These are phyloP conservation scores for Fraxinus greggii DNA, from an alignment of 305 asterid genomes.

Conservation along the genomic window DNA sequence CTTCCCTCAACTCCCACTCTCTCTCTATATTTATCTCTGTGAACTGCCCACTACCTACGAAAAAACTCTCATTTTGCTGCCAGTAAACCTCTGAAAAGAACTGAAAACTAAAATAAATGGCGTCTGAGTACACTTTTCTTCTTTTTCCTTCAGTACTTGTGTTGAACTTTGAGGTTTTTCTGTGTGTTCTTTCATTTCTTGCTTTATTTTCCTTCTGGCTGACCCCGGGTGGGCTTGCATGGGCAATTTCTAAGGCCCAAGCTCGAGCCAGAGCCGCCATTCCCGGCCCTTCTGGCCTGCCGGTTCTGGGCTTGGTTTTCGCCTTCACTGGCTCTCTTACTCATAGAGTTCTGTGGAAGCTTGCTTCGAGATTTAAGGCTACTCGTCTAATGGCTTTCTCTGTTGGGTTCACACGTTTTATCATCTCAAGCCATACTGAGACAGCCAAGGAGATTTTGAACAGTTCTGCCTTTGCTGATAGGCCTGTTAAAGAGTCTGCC, in stretches of 20 bases:
- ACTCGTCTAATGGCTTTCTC: slow-evolving; percentile 67
- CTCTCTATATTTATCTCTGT: neutral
- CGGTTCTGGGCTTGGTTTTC: slow-evolving; percentile 51
- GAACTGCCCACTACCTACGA: slow-evolving; percentile 22
- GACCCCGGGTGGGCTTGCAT: slow-evolving; percentile 80
- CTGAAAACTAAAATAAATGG: slow-evolving; percentile 35
- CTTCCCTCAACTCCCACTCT: slow-evolving; percentile 24
- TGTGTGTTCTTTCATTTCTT: slow-evolving; percentile 37
- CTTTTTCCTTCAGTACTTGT: slow-evolving; percentile 32
- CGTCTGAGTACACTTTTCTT: slow-evolving; percentile 36
- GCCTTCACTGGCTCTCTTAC: slow-evolving; percentile 51
- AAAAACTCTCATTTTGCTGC: slow-evolving; percentile 3
- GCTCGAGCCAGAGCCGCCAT: slow-evolving; percentile 31
- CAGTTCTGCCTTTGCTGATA: slow-evolving; percentile 76
- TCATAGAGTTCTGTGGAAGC: slow-evolving; percentile 42
- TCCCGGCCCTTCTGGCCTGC: slow-evolving; percentile 78
- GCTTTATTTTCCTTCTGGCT: slow-evolving; percentile 58
- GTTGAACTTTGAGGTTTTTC: slow-evolving; percentile 30
- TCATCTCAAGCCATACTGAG: slow-evolving; percentile 56
- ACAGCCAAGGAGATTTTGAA: slow-evolving; percentile 58
- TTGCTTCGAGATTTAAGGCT: slow-evolving; percentile 38
- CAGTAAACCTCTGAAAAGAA: neutral
- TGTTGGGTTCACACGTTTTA: slow-evolving; percentile 67
- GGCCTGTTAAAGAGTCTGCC: slow-evolving; percentile 78
- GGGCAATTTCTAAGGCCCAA: slow-evolving; percentile 55